Evolutionary conservation across 805 yeast genomes (phyloP), one percentile per base, ranked within the genome.

Genomic region (Suhomyces vadensis): DNA sequence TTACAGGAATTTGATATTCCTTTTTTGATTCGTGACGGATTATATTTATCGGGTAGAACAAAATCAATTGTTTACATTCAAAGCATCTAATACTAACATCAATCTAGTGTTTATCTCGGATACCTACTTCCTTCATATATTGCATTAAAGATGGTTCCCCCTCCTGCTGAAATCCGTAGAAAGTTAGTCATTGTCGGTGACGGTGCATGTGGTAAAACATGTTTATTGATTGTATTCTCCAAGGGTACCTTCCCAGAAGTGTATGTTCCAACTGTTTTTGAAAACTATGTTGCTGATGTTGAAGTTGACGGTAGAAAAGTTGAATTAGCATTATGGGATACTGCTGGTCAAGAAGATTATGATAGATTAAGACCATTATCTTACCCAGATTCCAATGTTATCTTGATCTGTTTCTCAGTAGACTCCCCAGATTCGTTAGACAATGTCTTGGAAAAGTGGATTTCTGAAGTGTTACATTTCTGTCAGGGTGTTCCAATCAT

Each of bases 261-360:
- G 6, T 60, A 60, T 49, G 64, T 58, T 13, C 64, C 64, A 3
- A 60, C 64, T 19, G 98, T 92, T 49, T 92, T 92, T 61, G 98
- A 92, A 68, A 94, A 91, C 76, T 94, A 92, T 69, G 97, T 92
- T 58, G 95, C 97, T 37, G 97, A 90, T 66, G 97, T 92, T 46
- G 74, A 69, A 53, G 96, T 70, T 31, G 75, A 71, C 47, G 74
- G 75, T 31, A 69, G 75, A 67, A 70, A 65, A 50, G 97, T 92
- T 41, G 64, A 57, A 35, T 57, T 67, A 44, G 64, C 61, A 25
- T 63, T 71, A n/a, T 71, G 75, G 74, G 75, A 71, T 57, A 61
- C 71, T 37, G 71, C 97, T 44, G 97, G 97, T 53, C 97, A 90
- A 79, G 97, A 90, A 76, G 97, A 91, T 74, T 90, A 90, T 61